Percentiles rank a stretch among this genome's conserved stretches.
Evolutionary conservation across 805 yeast genomes (phyloP).

Genomic region (Saturnispora sekii): DNA sequence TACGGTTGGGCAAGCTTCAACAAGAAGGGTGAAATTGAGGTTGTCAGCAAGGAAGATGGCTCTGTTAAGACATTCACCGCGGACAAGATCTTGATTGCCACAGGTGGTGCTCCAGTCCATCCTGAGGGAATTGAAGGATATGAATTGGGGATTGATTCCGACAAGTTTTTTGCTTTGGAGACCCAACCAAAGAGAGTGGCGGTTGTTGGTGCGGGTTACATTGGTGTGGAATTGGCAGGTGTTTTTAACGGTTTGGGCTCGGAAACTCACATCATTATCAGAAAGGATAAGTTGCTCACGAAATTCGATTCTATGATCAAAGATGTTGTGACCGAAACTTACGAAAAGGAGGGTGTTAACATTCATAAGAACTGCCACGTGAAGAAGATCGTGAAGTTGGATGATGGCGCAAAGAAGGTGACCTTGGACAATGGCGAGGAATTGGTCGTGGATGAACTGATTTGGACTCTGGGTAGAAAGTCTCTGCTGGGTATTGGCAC

Average conservation of each 20-base stretch:
- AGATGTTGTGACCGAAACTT: constrained; percentile 68
- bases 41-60: constrained; percentile 54
- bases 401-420: constrained; percentile 41
- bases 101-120: constrained; percentile 79
- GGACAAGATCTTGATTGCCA: constrained; percentile 77
- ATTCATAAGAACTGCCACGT: constrained; percentile 62
- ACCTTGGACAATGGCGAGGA: constrained; percentile 32
- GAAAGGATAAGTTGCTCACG: constrained; percentile 87
- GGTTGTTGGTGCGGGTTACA: constrained; percentile 96
- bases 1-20: constrained; percentile 81
- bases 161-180: constrained; percentile 79
- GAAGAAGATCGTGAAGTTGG: constrained; percentile 36
- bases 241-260: constrained; percentile 83
- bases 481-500: constrained; percentile 67
- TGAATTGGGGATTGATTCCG: constrained; percentile 77
- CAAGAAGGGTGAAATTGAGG: constrained; percentile 68
- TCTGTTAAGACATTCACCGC: constrained; percentile 51
- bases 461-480: constrained; percentile 94
- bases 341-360: constrained; percentile 70
- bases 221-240: constrained; percentile 93
- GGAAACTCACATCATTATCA: constrained; percentile 76
- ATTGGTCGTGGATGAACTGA: constrained; percentile 64
- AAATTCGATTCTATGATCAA: constrained; percentile 79
- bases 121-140: constrained; percentile 71
- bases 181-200: constrained; percentile 88